Evolutionary conservation across 306 rosid species (phyloP), one percentile per base, ranked within the genome.

Genomic region (Lablab purpureus): DNA sequence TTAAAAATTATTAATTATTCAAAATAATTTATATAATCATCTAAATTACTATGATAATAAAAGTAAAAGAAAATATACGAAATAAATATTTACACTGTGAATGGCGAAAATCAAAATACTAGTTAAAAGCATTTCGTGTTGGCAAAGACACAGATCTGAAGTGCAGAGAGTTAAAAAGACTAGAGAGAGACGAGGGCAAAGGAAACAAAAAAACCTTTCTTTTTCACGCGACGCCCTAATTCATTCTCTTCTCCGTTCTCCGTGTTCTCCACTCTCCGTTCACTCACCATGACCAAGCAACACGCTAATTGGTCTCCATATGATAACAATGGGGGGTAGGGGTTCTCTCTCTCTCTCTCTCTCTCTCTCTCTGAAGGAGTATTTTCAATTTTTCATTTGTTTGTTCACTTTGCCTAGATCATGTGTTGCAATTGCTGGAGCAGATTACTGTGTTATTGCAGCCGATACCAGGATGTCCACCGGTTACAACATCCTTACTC

Each of bases 381-480:
- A 36, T 65, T 37, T 18, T 22, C 19, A 56, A 12, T 30, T 68
- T 70, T 30, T 7, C 9, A 17, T 23, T 27, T 7, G 0, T 14
- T n/a, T 36, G 0, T 8, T 22, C 4, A 0, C 25, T 25, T 65
- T 13, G 21, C 10, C 11, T 36, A 94, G 98, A 87, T 92, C 98
- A 4, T 88, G 94, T 72, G 98, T 94, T 73, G 98, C 98, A 19
- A 86, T 94, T 68, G 98, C 98, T 52, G 98, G 98, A 78, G 94
- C 97, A 0, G 92, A 94, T 84, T 92, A 94, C 78, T 94, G 98
- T 68, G 98, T 94, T 11, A 50, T 92, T 67, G 98, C 98, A 0
- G 97, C 98, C 10, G 98, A 92, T 89, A 92, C 97, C 69, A 93
- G 98, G 80, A 81, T 94, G 97, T 94, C 98, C 6, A 89, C 97